Evolutionary conservation across 805 yeast genomes (phyloP), one percentile per base, ranked within the genome.

Genomic region (Kluyveromyces nonfermentans): DNA sequence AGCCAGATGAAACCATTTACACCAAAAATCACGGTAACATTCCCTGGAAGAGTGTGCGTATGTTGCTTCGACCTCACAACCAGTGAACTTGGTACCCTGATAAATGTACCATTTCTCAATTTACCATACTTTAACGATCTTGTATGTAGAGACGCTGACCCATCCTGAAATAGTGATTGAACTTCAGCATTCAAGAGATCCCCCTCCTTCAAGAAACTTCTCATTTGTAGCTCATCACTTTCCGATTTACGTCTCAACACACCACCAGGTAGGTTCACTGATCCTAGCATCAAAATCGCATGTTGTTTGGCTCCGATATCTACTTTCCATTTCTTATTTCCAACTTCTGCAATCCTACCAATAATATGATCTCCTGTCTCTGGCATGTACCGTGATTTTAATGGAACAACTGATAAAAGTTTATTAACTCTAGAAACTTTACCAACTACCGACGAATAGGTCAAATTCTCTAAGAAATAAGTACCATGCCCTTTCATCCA

Each of bases 401-500:
- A 72, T 3, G 97, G 95, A 22, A 77, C 67, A 16, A 93, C 97
- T 56, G 89, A 81, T 46, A 93, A 71, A 46, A 93, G 71, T 55
- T 89, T 78, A 63, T 93, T 93, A 42, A 89, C 96, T 49, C 90
- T 73, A 1, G 85, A 75, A 4, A 93, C 81, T 9, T 80, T 79
- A 4, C 99, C 99, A 0, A 96, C 96, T 6, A 90, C 96, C 0
- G 97, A 82, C 2, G 96, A 82, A 61, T 77, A 87, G 0, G 96
- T 87, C 53, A 74, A 70, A 51, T 82, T 82, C 30, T 78, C 79
- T 33, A 83, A 66, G 51, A 81, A 77, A 61, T 87, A 93, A 0
- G 97, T 93, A 5, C 98, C 98, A 59, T 90, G 98, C 25, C 98
- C 98, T 58, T 95, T 77, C 98, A 93, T 93, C 97, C 97, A 93